Evolutionary conservation across 1,284 basidiomycete species (phyloP).

Genomic region (Leccinum pachyderme): DNA sequence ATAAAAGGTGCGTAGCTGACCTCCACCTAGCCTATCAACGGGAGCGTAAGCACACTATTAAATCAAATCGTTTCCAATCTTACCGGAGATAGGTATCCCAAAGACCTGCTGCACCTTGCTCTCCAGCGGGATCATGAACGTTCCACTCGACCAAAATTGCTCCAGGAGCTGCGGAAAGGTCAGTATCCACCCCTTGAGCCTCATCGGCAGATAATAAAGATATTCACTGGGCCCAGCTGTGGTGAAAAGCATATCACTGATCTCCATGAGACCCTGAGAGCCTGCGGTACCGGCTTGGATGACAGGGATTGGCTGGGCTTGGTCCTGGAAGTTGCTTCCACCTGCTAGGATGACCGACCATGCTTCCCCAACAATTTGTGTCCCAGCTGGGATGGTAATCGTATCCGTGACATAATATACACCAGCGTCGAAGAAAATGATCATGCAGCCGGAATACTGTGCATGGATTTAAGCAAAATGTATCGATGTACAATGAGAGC

Average conservation of each 20-base stretch:
- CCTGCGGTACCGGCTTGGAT: constrained; percentile 20
- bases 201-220: not conserved
- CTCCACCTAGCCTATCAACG: not conserved
- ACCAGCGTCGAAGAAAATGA: constrained; percentile 52
- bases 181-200: not conserved
- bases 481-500: no score
- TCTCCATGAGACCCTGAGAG: constrained; percentile 17
- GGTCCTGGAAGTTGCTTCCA: not conserved
- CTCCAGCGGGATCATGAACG: not conserved
- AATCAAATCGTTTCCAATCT: not conserved
- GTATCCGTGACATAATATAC: constrained; percentile 53
- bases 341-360: constrained; percentile 38
- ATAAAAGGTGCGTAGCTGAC: not conserved
- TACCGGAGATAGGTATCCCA: not conserved
- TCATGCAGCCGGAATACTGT: constrained; percentile 51
- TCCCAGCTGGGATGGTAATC: constrained; percentile 53
- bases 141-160: not conserved
- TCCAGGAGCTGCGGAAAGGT: not conserved
- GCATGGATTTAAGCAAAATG: not conserved
- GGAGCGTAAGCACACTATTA: not conserved
- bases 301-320: not conserved
- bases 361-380: constrained; percentile 52
- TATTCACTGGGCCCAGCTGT: not conserved
- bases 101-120: not conserved
- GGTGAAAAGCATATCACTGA: not conserved